These are phyloP conservation scores for Ogataea chonburiensis DNA, from an alignment of 805 yeast genomes.

Conservation along the genomic window DNA sequence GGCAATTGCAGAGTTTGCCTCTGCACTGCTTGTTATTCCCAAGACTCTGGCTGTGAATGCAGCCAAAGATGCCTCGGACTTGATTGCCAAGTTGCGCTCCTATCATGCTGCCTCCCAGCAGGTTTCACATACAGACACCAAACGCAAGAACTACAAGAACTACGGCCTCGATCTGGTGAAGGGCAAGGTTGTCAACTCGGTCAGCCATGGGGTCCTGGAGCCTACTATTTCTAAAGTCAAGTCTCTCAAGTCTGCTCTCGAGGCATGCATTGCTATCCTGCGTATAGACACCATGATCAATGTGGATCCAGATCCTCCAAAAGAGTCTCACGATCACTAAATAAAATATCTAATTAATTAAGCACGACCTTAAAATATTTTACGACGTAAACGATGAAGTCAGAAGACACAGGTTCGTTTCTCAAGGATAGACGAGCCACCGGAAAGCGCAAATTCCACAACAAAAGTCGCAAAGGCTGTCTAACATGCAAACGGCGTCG, in stretches of 20 bases:
- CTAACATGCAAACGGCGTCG: constrained; percentile 84
- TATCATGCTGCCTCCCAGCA: constrained; percentile 94
- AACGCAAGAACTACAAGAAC: constrained; percentile 81
- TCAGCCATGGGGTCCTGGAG: constrained; percentile 84
- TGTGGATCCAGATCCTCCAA: constrained; percentile 92
- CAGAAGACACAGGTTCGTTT: constrained; percentile 2
- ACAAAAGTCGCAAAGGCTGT: constrained; percentile 87
- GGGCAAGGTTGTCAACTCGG: constrained; percentile 89
- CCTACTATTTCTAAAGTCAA: constrained; percentile 93
- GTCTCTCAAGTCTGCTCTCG: constrained; percentile 91
- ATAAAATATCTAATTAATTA: constrained; percentile 6
- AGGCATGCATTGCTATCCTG: constrained; percentile 95
- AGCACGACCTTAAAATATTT: constrained; percentile 9
- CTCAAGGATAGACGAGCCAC: constrained; percentile 38
- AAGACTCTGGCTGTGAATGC: constrained; percentile 96
- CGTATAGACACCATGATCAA: constrained; percentile 98
- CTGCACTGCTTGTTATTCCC: constrained; percentile 86
- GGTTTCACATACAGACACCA: constrained; percentile 77
- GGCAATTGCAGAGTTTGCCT: constrained; percentile 97
- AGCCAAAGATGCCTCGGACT: constrained; percentile 93
- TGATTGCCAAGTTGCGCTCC: constrained; percentile 92
- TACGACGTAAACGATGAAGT: constrained; percentile 13
- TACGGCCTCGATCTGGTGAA: constrained; percentile 90
- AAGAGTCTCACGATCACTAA: constrained; percentile 85
- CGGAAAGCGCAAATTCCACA: constrained; percentile 84